Evolutionary conservation across 352 stramenopile species (phyloP), one percentile per base, ranked within the genome.

Genomic region (Vaucheria bursata): DNA sequence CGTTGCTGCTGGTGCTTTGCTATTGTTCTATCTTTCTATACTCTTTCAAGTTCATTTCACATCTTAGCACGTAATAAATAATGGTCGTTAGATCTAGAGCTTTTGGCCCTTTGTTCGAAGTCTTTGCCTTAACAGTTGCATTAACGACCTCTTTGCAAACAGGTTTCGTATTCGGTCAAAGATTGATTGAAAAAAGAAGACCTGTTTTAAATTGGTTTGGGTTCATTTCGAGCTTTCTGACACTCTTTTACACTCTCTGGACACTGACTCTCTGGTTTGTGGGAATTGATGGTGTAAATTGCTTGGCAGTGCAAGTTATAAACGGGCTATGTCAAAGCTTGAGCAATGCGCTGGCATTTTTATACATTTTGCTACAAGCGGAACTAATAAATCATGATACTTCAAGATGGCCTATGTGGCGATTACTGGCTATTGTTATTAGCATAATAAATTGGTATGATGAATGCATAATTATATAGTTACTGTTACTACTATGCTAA

Each of bases 321-420:
- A 80, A 80, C 29, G 75, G 75, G 2, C 67, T 18, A 1, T 80
- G 75, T 36, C 73, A 78, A 70, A 68, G 34, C 31, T 31, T 34
- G 6, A 80, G 75, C 75, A 80, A 80, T 35, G 75, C 65, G 32
- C 39, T 80, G 12, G 74, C 75, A 33, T 80, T 79, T 49, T 34
- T 80, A 0, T 70, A 80, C 32, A 67, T 80, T 7, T 80, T 80
- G 67, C 40, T 80, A 34, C 75, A 80, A 50, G 75, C 75, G 1
- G 65, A 77, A 12, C 67, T 53, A 25, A 75, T 49, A 35, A 80
- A 80, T 70, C 37, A 66, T 32, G 36, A 34, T 7, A 80, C 75
- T 33, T 12, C 36, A n/a, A 73, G 75, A 45, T 80, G 75, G 75
- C n/a, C 31, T 0, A 71, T 8, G 34, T 79, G 31, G 7, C 67